Percentiles rank a stretch among this genome's conserved stretches.
These are phyloP conservation scores for Yamadazyma trypodendri DNA, from an alignment of 1,139 yeast genomes.

Conservation along the genomic window DNA sequence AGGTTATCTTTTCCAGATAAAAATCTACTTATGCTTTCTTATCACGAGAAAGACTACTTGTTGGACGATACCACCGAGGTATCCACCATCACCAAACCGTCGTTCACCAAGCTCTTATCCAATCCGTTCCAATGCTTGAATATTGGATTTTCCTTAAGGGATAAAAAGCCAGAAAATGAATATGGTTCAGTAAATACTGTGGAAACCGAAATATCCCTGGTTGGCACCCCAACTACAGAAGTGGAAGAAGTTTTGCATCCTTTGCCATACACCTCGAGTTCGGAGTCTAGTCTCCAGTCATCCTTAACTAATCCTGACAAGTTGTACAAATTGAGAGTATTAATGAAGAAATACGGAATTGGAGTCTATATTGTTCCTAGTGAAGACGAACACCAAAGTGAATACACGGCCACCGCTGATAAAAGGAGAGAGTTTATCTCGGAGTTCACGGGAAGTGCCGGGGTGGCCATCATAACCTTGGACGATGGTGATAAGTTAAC, in stretches of 20 bases:
- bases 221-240: constrained; percentile 1
- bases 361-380: constrained; percentile 56
- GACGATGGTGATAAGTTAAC: constrained; percentile 26
- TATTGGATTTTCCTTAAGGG: constrained; percentile 11
- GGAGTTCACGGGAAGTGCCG: constrained; percentile 61
- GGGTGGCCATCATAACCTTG: constrained; percentile 51
- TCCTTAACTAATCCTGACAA: constrained; percentile 16
- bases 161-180: neutral
- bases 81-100: constrained; percentile 23
- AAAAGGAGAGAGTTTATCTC: constrained; percentile 49
- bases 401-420: constrained; percentile 51
- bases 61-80: constrained; percentile 16
- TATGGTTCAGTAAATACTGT: neutral
- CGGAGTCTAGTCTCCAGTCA: constrained; percentile 9
- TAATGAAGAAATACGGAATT: constrained; percentile 42
- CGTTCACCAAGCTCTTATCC: constrained; percentile 22
- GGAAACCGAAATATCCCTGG: constrained; percentile 1
- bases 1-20: too few species aligned
- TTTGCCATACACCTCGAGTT: constrained; percentile 23
- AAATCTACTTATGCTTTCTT: neutral
- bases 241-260: constrained; percentile 25
- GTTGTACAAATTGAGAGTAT: constrained; percentile 32
- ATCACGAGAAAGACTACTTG: constrained; percentile 26
- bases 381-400: constrained; percentile 62
- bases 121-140: constrained; percentile 25